Evolutionary conservation across 441 rosid species (phyloP).

Genomic region (Populus hybrid): DNA sequence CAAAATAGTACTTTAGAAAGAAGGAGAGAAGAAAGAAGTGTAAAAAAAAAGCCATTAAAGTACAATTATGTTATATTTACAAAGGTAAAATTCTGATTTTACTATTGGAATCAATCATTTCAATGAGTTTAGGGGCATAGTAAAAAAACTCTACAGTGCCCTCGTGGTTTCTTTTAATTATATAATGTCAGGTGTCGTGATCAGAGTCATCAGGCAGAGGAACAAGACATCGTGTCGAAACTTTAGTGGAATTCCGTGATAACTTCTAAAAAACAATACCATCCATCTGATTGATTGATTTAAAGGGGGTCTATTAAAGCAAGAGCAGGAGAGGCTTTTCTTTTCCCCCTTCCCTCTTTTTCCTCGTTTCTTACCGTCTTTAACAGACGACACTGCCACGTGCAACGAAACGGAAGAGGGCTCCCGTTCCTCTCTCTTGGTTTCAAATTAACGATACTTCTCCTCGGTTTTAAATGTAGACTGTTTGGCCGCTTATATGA

Average conservation of each 20-base stretch:
- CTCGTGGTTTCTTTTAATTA: no score
- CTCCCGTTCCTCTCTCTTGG: background rate
- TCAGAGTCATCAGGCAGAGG: conserved; percentile 7
- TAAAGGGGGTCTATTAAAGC: conserved; percentile 12
- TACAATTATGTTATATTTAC: background rate
- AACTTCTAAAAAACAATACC: conserved; percentile 6
- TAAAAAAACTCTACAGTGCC: background rate
- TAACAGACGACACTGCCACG: background rate
- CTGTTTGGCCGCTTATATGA: no score
- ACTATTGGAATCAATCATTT: background rate
- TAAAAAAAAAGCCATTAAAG: no score
- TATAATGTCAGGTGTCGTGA: conserved; percentile 15
- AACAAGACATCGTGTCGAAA: conserved; percentile 11
- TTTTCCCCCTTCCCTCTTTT: background rate
- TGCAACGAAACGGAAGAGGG: background rate
- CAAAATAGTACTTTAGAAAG: no score
- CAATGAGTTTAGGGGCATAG: background rate
- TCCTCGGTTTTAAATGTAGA: no score
- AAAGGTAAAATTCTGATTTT: background rate
- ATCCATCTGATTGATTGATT: background rate
- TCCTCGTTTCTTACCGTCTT: background rate
- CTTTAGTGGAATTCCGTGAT: conserved; percentile 15
- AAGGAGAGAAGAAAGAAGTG: no score
- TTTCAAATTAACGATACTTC: background rate
- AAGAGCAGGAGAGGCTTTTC: background rate